Conservation (phyloP, 805 yeast species). For the Kodamaea jinghongensis region DNA sequence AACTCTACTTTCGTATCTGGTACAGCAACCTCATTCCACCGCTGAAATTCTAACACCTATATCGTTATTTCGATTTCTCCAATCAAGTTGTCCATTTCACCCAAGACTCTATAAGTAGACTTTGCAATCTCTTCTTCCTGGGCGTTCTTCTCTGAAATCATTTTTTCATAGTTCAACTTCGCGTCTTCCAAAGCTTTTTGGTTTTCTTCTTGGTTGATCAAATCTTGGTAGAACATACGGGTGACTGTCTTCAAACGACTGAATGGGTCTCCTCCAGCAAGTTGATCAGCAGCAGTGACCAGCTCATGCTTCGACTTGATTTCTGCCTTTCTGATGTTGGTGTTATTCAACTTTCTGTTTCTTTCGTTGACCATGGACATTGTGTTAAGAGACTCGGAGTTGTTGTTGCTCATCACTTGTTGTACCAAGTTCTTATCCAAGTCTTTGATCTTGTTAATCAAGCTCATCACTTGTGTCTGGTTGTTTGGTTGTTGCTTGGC, state of each 20-base stretch:
- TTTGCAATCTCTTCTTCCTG: conserved; percentile 46
- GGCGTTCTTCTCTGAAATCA: conserved; percentile 39
- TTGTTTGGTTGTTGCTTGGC: conserved; percentile 60
- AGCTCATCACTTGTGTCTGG: conserved; percentile 23
- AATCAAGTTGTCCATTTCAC: conserved; percentile 54
- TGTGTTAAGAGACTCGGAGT: conserved; percentile 41
- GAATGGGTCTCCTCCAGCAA: conserved; percentile 72
- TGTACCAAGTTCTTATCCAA: conserved; percentile 48
- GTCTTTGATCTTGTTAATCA: conserved; percentile 37
- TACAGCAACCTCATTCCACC: no score
- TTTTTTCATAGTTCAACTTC: conserved; percentile 40
- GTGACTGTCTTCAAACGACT: conserved; percentile 86
- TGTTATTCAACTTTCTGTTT: conserved; percentile 78
- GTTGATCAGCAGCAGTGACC: conserved; percentile 27
- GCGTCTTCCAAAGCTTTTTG: conserved; percentile 58
- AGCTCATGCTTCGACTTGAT: conserved; percentile 39
- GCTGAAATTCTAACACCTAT: not conserved
- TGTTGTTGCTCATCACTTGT: conserved; percentile 33
- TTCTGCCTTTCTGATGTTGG: conserved; percentile 78
- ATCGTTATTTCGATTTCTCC: conserved; percentile 39
- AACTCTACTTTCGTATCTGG: no score
- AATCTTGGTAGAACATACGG: conserved; percentile 68
- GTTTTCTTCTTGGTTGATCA: conserved; percentile 56
- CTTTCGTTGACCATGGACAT: conserved; percentile 78
- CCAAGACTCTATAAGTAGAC: conserved; percentile 56